These are phyloP conservation scores for Aspergillus pseudoviridinutans DNA, from an alignment of 2,329 filamentous ascomycete genomes.

Conservation along the genomic window DNA sequence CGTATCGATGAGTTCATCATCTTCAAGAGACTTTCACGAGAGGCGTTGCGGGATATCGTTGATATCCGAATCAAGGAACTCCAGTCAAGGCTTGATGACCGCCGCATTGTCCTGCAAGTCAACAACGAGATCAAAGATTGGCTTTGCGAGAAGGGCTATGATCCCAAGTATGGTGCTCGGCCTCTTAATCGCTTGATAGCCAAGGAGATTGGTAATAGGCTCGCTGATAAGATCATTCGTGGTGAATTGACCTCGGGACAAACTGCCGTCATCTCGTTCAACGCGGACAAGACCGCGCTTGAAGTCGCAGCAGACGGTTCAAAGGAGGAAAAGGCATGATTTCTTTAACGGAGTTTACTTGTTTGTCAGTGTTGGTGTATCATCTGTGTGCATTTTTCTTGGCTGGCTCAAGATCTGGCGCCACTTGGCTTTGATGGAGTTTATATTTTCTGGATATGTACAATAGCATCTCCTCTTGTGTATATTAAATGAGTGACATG, in stretches of 20 bases:
- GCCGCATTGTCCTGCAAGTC: constrained; percentile 73
- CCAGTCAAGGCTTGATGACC: constrained; percentile 76
- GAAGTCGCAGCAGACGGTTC: constrained; percentile 41
- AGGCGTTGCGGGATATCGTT: constrained; percentile 83
- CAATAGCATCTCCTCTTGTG: constrained; percentile 10
- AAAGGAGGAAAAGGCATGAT: constrained; percentile 9
- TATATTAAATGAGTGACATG: constrained; percentile 8
- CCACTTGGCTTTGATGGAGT: constrained; percentile 3
- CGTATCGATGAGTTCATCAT: constrained; percentile 95
- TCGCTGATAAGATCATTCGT: constrained; percentile 89
- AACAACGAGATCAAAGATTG: constrained; percentile 71
- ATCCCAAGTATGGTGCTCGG: constrained; percentile 84
- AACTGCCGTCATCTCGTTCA: constrained; percentile 65
- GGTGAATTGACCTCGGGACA: constrained; percentile 76
- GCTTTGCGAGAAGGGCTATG: constrained; percentile 86
- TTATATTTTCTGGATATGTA: constrained; percentile 6
- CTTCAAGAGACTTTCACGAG: constrained; percentile 78
- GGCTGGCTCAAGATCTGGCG: neutral
- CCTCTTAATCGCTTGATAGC: constrained; percentile 88
- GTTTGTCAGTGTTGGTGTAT: neutral
- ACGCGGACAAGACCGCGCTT: constrained; percentile 57
- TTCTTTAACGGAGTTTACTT: neutral
- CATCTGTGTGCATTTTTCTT: neutral
- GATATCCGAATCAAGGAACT: constrained; percentile 86
- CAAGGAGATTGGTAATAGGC: constrained; percentile 80